Evolutionary conservation across 2,329 filamentous ascomycete species (phyloP), one percentile per base, ranked within the genome.

Genomic region (Aureobasidium namibiae): DNA sequence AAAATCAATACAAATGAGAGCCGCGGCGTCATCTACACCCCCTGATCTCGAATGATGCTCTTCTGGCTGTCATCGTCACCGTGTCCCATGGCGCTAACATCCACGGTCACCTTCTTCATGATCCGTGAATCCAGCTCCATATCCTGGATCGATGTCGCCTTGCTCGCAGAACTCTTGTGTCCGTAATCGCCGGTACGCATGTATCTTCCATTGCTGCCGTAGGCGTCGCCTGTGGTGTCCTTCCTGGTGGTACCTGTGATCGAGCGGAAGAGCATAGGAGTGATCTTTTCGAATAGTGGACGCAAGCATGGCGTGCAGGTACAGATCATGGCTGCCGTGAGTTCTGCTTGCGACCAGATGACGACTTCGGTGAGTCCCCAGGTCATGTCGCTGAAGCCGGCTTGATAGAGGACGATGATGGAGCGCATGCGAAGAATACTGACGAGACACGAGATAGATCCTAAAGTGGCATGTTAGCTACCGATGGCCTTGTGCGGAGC

Each of bases 391-490:
- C 6, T 4, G 31, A 16, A 54, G n/a, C 58, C 49, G 3, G 14
- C 4, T 4, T 39, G 36, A 49, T 54, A 56, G 2, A 60, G 23
- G 4, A 54, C 49, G 24, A 60, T 48, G 41, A 60, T 60, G 16
- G 49, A 54, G 18, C 36, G 41, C 38, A 60, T 41, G 8, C 58
- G 48, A 33, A 60, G 48, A 10, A 60, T 46, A 18, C 58, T 60
- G 41, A 60, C 41, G 6, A 60, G 31, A 26, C 58, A 60, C 3
- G 58, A 54, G 3, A 46, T 26, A 9, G 46, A 59, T 6, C 52
- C 52, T 56, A 21, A 4, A 31, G 4, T 4, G 14, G 8, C 8
- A 16, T 29, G 21, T 57, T 31, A 46, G 21, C 36, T n/a, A n/a
- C n/a, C n/a, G n/a, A n/a, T n/a, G n/a, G n/a, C n/a, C n/a, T n/a